Evolutionary conservation across 1,139 yeast genomes (phyloP), one percentile per base, ranked within the genome.

Genomic region (Kurtzmaniella natalensis): DNA sequence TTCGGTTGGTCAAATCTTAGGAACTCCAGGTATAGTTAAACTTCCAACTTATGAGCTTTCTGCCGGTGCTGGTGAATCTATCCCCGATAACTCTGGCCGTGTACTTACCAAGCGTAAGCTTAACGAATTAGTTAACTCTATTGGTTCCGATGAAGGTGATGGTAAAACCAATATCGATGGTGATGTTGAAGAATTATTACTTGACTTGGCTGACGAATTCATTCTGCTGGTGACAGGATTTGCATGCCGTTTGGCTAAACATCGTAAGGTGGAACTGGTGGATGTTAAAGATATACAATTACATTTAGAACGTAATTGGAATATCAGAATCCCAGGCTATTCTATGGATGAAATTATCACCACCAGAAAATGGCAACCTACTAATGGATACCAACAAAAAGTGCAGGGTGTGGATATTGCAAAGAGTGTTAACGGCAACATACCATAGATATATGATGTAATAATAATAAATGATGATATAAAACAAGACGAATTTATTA

Each of bases 171-270:
- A 76, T n/a, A 82, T 92, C 37, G 97, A 89, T 54, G 96, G 96
- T 20, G 96, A 92, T 57, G 97, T 89, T 11, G 97, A 92, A 55
- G 96, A 89, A 46, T 62, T 89, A 27, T 64, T 92, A 32, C 68
- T 94, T 32, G 98, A 94, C 55, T 67, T 92, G 39, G 97, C 98
- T 0, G 99, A 94, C 55, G 98, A 94, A 53, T 92, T 92, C 55
- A 94, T 92, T 10, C 76, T 85, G 11, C 81, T 85, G 33, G 95
- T 94, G 2, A 87, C 96, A 0, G 73, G 87, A 3, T 92, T 92
- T 64, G 95, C 96, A 0, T 92, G 98, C 55, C 76, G 94, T 37
- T 67, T 92, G 47, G 98, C 99, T 13, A 92, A 92, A 55, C 96
- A 89, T 51, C 74, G 98, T 44, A 87, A 87, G 54, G 77, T 87